phyloP scores from a whole-genome alignment of 2,329 filamentous ascomycete genomes.

The Clonostachys chloroleuca region DNA sequence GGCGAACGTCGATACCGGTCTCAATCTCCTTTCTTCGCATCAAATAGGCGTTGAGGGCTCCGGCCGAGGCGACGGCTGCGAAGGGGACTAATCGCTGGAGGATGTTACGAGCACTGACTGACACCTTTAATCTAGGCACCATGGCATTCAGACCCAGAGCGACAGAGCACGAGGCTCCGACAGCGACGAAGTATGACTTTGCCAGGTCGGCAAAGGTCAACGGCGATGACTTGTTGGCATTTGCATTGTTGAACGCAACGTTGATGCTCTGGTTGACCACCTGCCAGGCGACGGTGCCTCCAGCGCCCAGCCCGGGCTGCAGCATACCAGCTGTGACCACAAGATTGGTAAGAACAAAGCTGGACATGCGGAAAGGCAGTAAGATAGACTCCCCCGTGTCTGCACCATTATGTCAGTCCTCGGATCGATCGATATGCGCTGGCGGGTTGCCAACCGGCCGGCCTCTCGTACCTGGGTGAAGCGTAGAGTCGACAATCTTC shows the following conservation, averaged over 20 bases:
- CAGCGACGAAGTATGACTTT: conserved; percentile 88
- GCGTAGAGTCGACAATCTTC: conserved; percentile 93
- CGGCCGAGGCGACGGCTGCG: conserved; percentile 87
- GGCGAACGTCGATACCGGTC: conserved; percentile 88
- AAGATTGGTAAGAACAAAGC: conserved; percentile 88
- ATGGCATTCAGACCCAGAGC: conserved; percentile 87
- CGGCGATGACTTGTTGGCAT: conserved; percentile 95
- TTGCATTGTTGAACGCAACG: conserved; percentile 95
- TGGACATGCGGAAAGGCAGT: conserved; percentile 96
- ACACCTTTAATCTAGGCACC: conserved; percentile 79
- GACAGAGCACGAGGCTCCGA: conserved; percentile 89
- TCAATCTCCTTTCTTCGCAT: conserved; percentile 97
- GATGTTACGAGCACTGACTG: conserved; percentile 69
- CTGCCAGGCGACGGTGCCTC: conserved; percentile 90
- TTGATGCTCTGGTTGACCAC: conserved; percentile 96
- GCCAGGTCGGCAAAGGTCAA: conserved; percentile 75
- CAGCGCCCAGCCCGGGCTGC: conserved; percentile 76
- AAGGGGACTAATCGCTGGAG: conserved; percentile 91
- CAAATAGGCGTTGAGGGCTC: conserved; percentile 90
- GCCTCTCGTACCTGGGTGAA: conserved; percentile 79
- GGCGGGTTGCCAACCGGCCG: neutral
- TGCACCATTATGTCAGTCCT: conserved; percentile 23
- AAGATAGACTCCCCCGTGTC: conserved; percentile 92
- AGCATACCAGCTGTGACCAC: conserved; percentile 97
- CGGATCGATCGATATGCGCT: neutral